Evolutionary conservation across 768 basidiomycete genomes (phyloP).

Genomic region (Boletus tomentosulus): DNA sequence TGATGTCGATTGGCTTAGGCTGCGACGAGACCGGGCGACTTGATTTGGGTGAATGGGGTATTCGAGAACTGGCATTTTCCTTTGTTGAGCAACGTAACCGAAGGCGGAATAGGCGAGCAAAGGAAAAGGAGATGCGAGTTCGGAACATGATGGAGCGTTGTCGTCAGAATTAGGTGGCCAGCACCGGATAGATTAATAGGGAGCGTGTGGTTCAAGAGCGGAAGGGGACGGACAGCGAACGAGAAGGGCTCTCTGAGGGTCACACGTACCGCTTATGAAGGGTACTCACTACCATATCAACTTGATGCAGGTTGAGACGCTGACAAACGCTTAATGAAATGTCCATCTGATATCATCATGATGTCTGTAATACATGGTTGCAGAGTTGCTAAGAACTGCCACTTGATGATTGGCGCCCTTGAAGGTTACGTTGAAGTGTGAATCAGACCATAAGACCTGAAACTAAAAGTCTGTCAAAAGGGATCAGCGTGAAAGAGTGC

Average conservation of each 20-base stretch:
- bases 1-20: neutral
- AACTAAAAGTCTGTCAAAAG: neutral
- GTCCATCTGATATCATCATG: neutral
- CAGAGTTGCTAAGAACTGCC: neutral
- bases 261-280: slow-evolving; percentile 1
- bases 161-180: slow-evolving; percentile 7
- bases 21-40: neutral
- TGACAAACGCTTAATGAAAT: neutral
- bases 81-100: slow-evolving; percentile 8
- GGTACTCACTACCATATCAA: neutral
- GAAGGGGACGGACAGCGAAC: neutral
- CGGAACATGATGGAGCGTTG: slow-evolving; percentile 8
- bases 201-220: neutral
- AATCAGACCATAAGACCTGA: neutral
- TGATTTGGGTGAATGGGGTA: neutral
- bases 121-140: slow-evolving; percentile 10
- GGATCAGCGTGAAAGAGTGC: neutral
- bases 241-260: neutral
- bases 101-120: slow-evolving; percentile 19
- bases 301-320: neutral
- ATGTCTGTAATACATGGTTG: neutral
- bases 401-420: neutral
- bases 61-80: neutral
- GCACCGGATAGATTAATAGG: slow-evolving; percentile 8
- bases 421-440: neutral